Evolutionary conservation across 768 basidiomycete genomes (phyloP), one percentile per base, ranked within the genome.

Genomic region (Mycena rosella): DNA sequence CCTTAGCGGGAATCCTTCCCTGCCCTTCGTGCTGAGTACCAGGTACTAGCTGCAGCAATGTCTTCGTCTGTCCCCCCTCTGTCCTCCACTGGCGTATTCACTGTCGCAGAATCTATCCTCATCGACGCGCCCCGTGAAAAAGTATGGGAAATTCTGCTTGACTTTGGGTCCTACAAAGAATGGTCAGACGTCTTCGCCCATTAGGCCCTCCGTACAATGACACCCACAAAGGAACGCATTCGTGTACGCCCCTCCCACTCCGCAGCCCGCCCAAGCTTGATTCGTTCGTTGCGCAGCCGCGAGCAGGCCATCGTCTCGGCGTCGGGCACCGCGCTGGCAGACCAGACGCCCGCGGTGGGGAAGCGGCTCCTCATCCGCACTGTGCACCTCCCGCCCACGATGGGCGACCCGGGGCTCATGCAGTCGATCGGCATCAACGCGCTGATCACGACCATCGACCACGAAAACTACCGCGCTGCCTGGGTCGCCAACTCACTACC

Each of bases 81-180:
- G 3, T 29, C 55, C 17, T 61, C 59, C 7, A 29, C 67, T n/a
- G 84, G 84, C 4, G 86, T 90, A 2, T 85, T 92, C 70, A 73
- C 79, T 2, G 78, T 84, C 6, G 79, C 80, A 1, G 82, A 83
- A 9, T 86, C 86, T 0, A 78, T 80, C 3, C 69, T 82, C 5
- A 92, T 93, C 55, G 85, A 91, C 71, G 90, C 92, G 2, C 87
- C 89, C 0, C 75, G 79, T 26, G 84, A 90, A 11, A 80, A 82
- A 69, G 89, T 91, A 1, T 93, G 91, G 91, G 73, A 78, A 4
- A 81, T 86, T 6, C 66, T 93, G 47, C 83, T 76, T 79, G 89
- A 91, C 75, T 92, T 92, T 77, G 74, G 78, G 2, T 82, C 85
- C 6, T 92, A 92, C 70, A 80, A 80, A 20, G 80, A 89, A 78